phyloP scores from a whole-genome alignment of 208 protist genomes.

The Novymonas esmeraldas region DNA sequence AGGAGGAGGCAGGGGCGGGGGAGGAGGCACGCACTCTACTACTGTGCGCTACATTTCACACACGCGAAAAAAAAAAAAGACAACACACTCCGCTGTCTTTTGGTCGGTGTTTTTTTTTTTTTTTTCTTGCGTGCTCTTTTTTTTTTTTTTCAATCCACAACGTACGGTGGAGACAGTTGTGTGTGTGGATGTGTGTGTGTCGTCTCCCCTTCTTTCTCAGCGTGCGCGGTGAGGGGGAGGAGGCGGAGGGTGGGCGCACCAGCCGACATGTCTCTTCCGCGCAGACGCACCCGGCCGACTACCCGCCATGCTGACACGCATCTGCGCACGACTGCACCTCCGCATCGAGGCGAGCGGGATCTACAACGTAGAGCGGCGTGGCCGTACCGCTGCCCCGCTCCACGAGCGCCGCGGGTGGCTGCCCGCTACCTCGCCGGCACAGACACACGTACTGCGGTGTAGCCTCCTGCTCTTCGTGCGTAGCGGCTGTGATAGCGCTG shows the following conservation, averaged over 20 bases:
- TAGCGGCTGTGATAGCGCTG: not conserved
- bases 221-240: not conserved
- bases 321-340: conserved; percentile 2
- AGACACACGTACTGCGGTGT: conserved; percentile 23
- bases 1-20: no score
- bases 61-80: no score
- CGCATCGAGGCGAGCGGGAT: not conserved
- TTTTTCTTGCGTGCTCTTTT: no score
- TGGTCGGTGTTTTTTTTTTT: no score
- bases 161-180: no score
- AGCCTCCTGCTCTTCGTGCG: not conserved
- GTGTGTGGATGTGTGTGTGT: no score
- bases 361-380: conserved; percentile 16
- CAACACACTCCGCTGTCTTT: no score
- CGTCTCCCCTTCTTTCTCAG: no score
- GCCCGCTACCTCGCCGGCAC: conserved; percentile 9
- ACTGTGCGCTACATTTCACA: no score
- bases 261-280: not conserved
- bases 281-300: no score
- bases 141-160: no score
- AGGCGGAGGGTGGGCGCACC: not conserved
- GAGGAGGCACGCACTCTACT: no score
- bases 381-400: not conserved
- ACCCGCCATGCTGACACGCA: conserved; percentile 3
- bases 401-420: not conserved